Conservation (phyloP, 768 basidiomycete genomes). For the Mrakia hoshinonis region DNA sequence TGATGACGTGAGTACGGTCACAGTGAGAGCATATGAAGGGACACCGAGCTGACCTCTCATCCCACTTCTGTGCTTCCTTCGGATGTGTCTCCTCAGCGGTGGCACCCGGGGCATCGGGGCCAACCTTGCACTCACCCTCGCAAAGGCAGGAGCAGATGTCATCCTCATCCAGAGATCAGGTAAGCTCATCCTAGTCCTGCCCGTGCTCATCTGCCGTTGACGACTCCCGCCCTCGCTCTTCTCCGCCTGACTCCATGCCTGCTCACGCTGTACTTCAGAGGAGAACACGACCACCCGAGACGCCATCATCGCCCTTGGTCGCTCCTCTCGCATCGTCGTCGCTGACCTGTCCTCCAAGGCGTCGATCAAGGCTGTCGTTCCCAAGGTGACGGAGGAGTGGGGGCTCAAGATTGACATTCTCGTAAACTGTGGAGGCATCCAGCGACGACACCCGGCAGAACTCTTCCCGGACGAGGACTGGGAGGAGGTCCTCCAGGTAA, state of each 20-base stretch:
- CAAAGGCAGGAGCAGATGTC: slow-evolving; percentile 43
- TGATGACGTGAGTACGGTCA: slow-evolving; percentile 52
- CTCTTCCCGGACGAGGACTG: slow-evolving; percentile 60
- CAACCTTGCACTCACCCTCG: slow-evolving; percentile 41
- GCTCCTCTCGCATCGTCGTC: slow-evolving; percentile 45
- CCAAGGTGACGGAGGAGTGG: slow-evolving; percentile 38
- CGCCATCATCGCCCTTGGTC: slow-evolving; percentile 38
- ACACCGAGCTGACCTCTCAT: background rate
- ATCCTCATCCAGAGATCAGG: slow-evolving; percentile 39
- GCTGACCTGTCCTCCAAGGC: slow-evolving; percentile 53
- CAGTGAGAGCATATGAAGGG: too few relatives aligned
- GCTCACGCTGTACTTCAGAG: too few relatives aligned
- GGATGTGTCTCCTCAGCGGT: slow-evolving; percentile 42
- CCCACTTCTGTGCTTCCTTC: slow-evolving; percentile 35
- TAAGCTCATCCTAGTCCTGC: background rate
- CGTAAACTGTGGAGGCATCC: slow-evolving; percentile 62
- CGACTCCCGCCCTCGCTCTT: background rate
- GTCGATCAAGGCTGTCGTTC: slow-evolving; percentile 48
- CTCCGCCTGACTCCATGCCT: background rate
- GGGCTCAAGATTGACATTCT: slow-evolving; percentile 55
- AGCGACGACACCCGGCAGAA: slow-evolving; percentile 48
- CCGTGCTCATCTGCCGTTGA: background rate
- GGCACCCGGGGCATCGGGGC: slow-evolving; percentile 43
- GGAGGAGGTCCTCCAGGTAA: slow-evolving; percentile 73
- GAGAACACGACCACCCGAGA: slow-evolving; percentile 41